Base-by-base conservation (phyloP, 2,329 filamentous ascomycete genomes). In the Neurospora sp. region DNA sequence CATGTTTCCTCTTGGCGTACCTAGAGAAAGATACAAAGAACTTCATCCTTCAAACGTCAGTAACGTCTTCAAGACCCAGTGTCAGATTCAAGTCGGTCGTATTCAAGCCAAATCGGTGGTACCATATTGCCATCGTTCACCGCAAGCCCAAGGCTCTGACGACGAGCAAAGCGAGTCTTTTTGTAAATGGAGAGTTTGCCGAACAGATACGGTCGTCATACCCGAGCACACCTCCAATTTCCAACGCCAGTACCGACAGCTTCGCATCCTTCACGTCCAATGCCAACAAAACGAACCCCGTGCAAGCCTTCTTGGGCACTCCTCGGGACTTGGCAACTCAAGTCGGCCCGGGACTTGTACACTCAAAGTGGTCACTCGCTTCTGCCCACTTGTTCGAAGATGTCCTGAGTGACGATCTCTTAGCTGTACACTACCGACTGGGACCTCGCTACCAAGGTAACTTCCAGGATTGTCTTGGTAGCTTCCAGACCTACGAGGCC, bases 31-130 rank as follows among this genome's bases (percentile, higher is more conserved):
- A 97, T 78, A 97, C 93, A 1, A 92, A 88, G 71, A 96, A 97
- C 80, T 91, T 99, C 74, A 99, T 99, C 74, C 83, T 99, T 6
- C 96, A 99, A 81, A 98, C 96, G 8, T 97, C 96, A 19, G 91
- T 98, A 71, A 92, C 89, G 68, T 93, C 93, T 8, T 85, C 89
- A 68, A 88, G 91, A 70, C 95, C 96, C 2, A 98, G 95, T 79
- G 92, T 99, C 66, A 89, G 96, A 69, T 99, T 99, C 84, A 97
- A 96, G 78, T 91, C 91, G 2, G 87, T 90, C 11, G 83, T 85
- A 0, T 98, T 99, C 77, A 83, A 89, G 74, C 86, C 91, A 72
- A 87, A 89, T 69, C 86, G 83, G 75, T 99, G 96, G 96, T 99
- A 99, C 79, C 96, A 99, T 79, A 88, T 99, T 75, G 92, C 91